phyloP scores from a whole-genome alignment of 345 rosid genomes.

The Dovyalis caffra region DNA sequence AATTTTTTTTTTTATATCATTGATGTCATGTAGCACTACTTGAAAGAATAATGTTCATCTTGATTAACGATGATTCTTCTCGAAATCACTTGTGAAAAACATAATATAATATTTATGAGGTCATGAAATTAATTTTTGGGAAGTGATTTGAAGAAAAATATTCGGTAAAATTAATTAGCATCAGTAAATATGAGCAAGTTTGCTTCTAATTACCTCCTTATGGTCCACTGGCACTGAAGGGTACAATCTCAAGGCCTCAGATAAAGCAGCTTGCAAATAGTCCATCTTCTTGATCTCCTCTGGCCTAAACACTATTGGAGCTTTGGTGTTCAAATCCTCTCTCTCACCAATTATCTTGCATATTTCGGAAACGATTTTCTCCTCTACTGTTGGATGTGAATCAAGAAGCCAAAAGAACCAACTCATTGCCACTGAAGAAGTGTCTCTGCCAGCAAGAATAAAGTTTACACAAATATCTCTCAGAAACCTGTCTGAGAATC shows the following conservation, averaged over 20 bases:
- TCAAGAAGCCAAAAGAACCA: constrained; percentile 94
- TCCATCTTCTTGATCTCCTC: constrained; percentile 97
- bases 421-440: constrained; percentile 89
- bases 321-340: constrained; percentile 22
- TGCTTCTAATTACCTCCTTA: constrained; percentile 97
- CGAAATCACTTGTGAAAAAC: background rate
- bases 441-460: constrained; percentile 95
- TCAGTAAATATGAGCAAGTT: no score
- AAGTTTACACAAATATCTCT: constrained; percentile 91
- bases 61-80: background rate
- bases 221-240: constrained; percentile 97
- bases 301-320: constrained; percentile 45
- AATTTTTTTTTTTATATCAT: no score
- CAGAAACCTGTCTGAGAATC: constrained; percentile 76
- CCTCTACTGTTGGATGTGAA: constrained; percentile 59
- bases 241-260: constrained; percentile 86
- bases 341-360: constrained; percentile 52
- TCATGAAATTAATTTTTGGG: no score
- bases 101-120: no score
- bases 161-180: no score
- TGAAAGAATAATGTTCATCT: background rate
- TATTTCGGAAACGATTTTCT: constrained; percentile 58
- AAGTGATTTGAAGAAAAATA: background rate
- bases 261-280: constrained; percentile 89
- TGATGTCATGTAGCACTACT: no score